Base-by-base conservation (phyloP, 805 yeast genomes). In the Monosporozyma aerobia region DNA sequence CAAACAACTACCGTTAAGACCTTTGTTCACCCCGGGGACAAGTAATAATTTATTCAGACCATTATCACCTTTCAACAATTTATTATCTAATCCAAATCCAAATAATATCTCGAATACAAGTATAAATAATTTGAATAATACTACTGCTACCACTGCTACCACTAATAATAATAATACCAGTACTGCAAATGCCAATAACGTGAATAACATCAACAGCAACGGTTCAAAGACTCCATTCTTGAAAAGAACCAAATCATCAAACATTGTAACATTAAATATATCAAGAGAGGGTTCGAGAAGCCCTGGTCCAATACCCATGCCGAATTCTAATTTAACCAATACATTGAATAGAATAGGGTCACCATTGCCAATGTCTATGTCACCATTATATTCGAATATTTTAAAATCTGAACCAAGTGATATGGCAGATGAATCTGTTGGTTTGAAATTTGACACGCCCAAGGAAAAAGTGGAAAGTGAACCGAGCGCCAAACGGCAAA, bases 281-380 rank as follows among this genome's bases (percentile, higher is more conserved):
- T 65, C 69, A 6, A 58, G 69, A 48, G 69, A 65, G 48, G 58
- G 64, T 19, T 65, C 69, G 8, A 58, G 63, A 54, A 62, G 66
- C 45, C 69, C 69, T 5, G 61, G 62, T 11, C 45, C 45, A 22
- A 19, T 43, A 11, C 45, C 45, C 2, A 7, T 43, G 25, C 45
- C 45, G 25, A 19, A 16, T 40, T 5, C 45, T 3, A 23, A 23
- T 23, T 10, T 23, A 9, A 19, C 27, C 11, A 40, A 40, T 40
- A 10, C 44, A 19, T 9, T 13, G 4, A 40, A 43, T 23, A 43
- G 45, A 43, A 14, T 43, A 10, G 16, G 29, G 3, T 53, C 53
- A 11, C 49, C 54, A 19, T 54, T 51, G n/a, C 58, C 51, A 33
- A 37, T 48, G 33, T 37, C 50, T 6, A 48, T 48, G 43, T 48